Evolutionary conservation across 2,329 filamentous ascomycete genomes (phyloP).

Genomic region (Sporothrix pseudoabietina): DNA sequence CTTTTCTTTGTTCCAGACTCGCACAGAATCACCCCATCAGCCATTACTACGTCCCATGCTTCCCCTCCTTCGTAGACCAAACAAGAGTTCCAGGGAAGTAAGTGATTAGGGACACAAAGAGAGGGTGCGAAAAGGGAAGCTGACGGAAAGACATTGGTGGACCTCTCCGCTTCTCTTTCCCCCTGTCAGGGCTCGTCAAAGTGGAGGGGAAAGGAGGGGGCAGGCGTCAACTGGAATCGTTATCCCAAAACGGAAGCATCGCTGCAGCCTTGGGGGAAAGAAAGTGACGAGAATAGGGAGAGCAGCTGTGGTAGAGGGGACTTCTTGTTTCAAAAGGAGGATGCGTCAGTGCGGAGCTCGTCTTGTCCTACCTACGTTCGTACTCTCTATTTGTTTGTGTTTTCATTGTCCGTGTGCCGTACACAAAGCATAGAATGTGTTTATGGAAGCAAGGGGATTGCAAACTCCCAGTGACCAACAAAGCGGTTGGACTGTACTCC

Average conservation of each 20-base stretch:
- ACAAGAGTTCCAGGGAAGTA: neutral
- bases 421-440: neutral
- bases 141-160: neutral
- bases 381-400: neutral
- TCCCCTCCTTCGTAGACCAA: neutral
- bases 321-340: neutral
- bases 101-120: neutral
- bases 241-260: neutral
- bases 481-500: neutral
- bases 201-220: neutral
- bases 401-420: neutral
- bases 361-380: neutral
- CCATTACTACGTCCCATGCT: neutral
- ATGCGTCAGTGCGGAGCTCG: neutral
- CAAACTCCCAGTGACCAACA: neutral
- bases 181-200: neutral
- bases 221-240: neutral
- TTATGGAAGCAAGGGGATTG: neutral
- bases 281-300: neutral
- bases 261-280: neutral
- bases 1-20: conserved; percentile 4
- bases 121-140: neutral
- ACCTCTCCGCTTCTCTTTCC: neutral
- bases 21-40: neutral
- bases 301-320: neutral